These are phyloP conservation scores for Chlorella sp. DNA, from an alignment of 139 green algal genomes.

Conservation along the genomic window DNA sequence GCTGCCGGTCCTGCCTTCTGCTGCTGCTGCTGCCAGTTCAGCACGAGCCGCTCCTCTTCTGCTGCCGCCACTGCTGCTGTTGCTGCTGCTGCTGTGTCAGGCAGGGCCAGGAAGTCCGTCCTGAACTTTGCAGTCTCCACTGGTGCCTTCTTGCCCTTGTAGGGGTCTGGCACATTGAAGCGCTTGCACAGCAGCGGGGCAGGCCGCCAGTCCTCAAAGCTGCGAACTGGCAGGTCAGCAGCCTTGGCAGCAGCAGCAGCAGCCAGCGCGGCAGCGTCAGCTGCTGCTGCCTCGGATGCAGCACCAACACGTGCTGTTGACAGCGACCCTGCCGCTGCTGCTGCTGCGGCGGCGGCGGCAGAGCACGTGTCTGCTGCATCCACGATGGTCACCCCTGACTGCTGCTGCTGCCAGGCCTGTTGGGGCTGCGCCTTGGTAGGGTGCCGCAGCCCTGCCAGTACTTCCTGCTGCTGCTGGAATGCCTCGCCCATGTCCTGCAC, in stretches of 20 bases:
- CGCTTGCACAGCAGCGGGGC: constrained; percentile 86
- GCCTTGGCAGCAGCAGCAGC: not conserved
- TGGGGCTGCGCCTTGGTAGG: too few relatives aligned
- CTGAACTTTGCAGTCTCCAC: not conserved
- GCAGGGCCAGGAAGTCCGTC: not conserved
- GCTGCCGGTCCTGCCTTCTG: not conserved
- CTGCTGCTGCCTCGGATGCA: not conserved
- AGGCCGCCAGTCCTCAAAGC: constrained; percentile 78
- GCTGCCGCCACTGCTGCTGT: not conserved
- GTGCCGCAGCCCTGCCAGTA: too few relatives aligned
- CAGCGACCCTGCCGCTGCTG: too few relatives aligned
- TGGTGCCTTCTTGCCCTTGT: not conserved
- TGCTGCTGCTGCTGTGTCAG: not conserved
- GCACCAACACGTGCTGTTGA: not conserved
- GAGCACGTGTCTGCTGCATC: too few relatives aligned
- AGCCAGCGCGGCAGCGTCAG: not conserved
- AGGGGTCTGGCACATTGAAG: constrained; percentile 67
- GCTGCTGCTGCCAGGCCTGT: too few relatives aligned
- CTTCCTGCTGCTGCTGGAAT: too few relatives aligned
- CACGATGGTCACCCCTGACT: too few relatives aligned
- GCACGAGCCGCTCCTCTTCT: not conserved
- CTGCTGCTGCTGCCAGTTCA: not conserved
- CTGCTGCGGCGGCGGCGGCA: too few relatives aligned
- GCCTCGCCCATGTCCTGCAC: too few relatives aligned
- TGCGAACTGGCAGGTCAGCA: constrained; percentile 21